phyloP scores from a whole-genome alignment of 495 filamentous ascomycete genomes.

The Entonaema liquescens region DNA sequence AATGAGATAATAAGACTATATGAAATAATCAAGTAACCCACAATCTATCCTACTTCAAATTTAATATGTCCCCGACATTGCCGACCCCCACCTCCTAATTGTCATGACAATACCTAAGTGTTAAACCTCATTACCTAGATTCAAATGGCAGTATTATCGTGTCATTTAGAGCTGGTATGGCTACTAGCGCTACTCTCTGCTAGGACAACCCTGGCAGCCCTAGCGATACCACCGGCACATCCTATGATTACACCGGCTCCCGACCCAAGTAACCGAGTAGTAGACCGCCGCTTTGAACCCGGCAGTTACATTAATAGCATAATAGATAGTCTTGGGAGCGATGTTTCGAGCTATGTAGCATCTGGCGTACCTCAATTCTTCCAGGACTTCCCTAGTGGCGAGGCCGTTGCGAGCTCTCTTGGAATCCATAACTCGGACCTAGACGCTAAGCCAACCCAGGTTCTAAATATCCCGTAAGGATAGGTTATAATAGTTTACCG shows the following conservation, averaged over 20 bases:
- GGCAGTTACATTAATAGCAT: slow-evolving; percentile 60
- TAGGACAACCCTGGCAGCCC: slow-evolving; percentile 14
- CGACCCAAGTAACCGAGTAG: slow-evolving; percentile 46
- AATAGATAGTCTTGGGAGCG: slow-evolving; percentile 54
- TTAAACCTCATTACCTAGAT: slow-evolving; percentile 8
- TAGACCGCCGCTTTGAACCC: slow-evolving; percentile 48
- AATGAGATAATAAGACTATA: neutral
- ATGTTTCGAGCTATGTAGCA: slow-evolving; percentile 66
- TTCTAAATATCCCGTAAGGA: slow-evolving; percentile 70
- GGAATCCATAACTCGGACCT: slow-evolving; percentile 66
- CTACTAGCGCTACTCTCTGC: slow-evolving; percentile 24
- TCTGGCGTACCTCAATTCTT: slow-evolving; percentile 73
- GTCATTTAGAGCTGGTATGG: slow-evolving; percentile 21
- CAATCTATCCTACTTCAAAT: neutral
- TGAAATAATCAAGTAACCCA: too few relatives aligned
- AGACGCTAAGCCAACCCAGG: slow-evolving; percentile 69
- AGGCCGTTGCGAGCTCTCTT: slow-evolving; percentile 65
- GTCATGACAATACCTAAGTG: neutral
- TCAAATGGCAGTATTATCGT: slow-evolving; percentile 10
- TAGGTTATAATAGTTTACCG: neutral
- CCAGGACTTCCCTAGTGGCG: slow-evolving; percentile 70
- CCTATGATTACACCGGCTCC: slow-evolving; percentile 61
- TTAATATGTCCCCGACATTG: slow-evolving; percentile 10
- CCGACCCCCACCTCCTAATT: neutral
- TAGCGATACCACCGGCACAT: slow-evolving; percentile 43